Evolutionary conservation across 257 asterid species (phyloP), one percentile per base, ranked within the genome.

Genomic region (Thymus mandschuricus): DNA sequence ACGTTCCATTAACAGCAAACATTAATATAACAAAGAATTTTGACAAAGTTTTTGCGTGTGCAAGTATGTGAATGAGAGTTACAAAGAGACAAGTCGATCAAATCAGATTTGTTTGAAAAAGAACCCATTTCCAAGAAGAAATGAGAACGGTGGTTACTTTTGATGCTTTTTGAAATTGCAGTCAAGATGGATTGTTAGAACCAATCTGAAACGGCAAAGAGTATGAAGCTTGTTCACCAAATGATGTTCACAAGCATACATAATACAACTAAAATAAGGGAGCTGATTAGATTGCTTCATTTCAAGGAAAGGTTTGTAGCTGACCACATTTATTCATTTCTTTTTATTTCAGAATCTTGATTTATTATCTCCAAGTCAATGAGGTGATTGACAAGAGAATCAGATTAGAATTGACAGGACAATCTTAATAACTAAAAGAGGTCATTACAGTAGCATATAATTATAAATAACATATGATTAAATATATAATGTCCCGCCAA

Each of bases 211-310:
- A 64, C 49, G 59, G 70, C 86, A 74, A 76, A 77, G 71, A 74
- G 21, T 54, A 51, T 64, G 78, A 69, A 59, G 62, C 56, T 34
- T 43, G 66, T 46, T 63, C 54, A 62, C n/a, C 33, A 55, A 60
- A 48, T 44, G 8, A 52, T 46, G 43, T 11, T 45, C 8, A 69
- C 4, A 44, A 4, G 48, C 11, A 33, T 64, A 66, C 27, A 60
- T 43, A 70, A 77, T 46, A 84, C 75, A 81, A 84, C 83, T 85
- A 65, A 78, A 34, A 68, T 1, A 71, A 76, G 21, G 21, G 21
- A 21, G 21, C 21, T 21, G 21, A 21, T 21, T 21, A 21, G 21
- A 21, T 21, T 21, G 21, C 80, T 72, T 77, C 78, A 75, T 79
- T 21, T 21, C 21, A 21, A 21, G 21, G 21, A 21, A 21, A 21